These are phyloP conservation scores for Sporobolomyces pararoseus DNA, from an alignment of 768 basidiomycete genomes.

Conservation along the genomic window DNA sequence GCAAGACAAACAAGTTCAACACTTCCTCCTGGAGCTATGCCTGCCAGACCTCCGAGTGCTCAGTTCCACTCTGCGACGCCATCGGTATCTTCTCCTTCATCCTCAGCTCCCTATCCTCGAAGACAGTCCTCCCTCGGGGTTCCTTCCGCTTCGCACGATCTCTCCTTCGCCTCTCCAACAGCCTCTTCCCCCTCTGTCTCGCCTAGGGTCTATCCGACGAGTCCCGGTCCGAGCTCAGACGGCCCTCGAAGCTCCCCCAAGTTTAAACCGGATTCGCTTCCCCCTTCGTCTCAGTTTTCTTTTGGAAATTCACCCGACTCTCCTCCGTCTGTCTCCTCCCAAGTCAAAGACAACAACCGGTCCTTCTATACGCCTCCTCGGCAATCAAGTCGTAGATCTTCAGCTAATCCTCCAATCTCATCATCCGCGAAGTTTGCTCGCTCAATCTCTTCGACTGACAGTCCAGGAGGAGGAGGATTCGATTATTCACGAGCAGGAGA, in stretches of 20 bases:
- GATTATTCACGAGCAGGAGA: not conserved
- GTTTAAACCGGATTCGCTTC: too few species aligned
- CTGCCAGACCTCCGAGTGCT: not conserved
- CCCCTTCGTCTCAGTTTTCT: too few species aligned
- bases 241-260: too few species aligned
- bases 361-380: slow-evolving; percentile 1
- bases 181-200: too few species aligned
- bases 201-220: too few species aligned
- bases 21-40: slow-evolving; percentile 12
- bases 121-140: slow-evolving; percentile 3
- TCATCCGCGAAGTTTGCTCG: slow-evolving; percentile 1
- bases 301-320: too few species aligned
- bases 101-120: not conserved
- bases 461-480: not conserved
- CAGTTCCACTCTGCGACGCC: not conserved
- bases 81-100: not conserved
- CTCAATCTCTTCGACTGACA: not conserved
- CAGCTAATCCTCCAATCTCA: not conserved
- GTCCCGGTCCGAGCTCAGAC: too few species aligned
- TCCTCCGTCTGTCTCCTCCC: not conserved
- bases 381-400: not conserved
- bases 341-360: not conserved
- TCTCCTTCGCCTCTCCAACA: not conserved
- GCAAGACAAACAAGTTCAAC: not conserved
- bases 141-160: not conserved